These are phyloP conservation scores for Diplodia scrobiculata DNA, from an alignment of 2,329 filamentous ascomycete species.

Conservation along the genomic window DNA sequence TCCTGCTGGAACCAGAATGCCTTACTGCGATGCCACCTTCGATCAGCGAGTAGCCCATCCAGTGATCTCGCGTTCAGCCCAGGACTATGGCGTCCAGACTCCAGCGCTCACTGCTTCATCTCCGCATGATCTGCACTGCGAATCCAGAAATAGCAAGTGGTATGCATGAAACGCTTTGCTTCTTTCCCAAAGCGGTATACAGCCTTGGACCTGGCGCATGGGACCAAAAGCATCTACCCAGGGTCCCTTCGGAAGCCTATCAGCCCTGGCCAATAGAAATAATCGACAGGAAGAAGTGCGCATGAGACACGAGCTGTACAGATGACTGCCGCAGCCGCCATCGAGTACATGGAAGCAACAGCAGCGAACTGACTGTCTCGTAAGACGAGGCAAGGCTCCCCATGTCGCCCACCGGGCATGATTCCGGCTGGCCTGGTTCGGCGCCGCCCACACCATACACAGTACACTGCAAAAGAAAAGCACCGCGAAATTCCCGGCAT, in stretches of 20 bases:
- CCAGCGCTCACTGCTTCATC: background rate
- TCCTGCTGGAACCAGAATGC: background rate
- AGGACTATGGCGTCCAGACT: background rate
- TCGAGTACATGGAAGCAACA: background rate
- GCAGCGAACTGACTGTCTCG: background rate
- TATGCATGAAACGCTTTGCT: background rate
- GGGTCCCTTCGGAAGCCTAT: background rate
- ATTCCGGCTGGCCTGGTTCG: background rate
- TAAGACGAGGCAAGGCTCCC: background rate
- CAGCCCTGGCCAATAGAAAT: background rate
- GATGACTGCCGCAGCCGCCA: background rate
- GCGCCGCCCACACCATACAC: background rate
- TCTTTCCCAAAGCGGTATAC: constrained; percentile 2
- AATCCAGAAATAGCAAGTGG: background rate
- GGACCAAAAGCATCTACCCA: background rate
- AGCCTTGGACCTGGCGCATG: background rate
- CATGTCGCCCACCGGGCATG: background rate
- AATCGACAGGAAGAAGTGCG: background rate
- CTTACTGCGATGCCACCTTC: background rate
- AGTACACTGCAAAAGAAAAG: background rate
- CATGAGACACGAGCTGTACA: background rate
- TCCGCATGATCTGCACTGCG: constrained; percentile 4
- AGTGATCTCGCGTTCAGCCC: background rate
- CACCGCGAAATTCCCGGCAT: background rate
- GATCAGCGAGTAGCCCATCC: background rate